These are phyloP conservation scores for Piedraia hortae DNA, from an alignment of 2,329 filamentous ascomycete genomes.

Conservation along the genomic window DNA sequence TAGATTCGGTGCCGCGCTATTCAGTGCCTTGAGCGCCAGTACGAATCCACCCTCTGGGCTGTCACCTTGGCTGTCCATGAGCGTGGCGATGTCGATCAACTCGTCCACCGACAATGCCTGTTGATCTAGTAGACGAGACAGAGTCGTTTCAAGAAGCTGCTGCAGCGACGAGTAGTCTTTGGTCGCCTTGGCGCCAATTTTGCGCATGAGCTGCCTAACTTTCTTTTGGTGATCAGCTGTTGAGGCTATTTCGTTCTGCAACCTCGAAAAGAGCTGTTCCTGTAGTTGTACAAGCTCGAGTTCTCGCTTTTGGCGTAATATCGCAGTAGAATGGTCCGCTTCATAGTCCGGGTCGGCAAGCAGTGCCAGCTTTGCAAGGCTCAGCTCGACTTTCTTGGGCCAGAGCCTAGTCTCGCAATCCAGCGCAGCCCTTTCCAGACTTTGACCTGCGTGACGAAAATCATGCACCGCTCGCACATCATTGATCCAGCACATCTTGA, in stretches of 20 bases:
- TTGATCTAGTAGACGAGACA: conserved; percentile 43
- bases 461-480: conserved; percentile 55
- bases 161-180: conserved; percentile 35
- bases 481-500: conserved; percentile 82
- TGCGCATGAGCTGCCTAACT: conserved; percentile 45
- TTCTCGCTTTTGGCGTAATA: conserved; percentile 12
- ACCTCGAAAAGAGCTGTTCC: conserved; percentile 42
- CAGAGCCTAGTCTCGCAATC: conserved; percentile 53
- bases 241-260: conserved; percentile 37
- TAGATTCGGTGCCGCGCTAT: conserved; percentile 23
- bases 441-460: conserved; percentile 42
- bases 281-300: conserved; percentile 53
- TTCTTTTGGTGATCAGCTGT: conserved; percentile 62
- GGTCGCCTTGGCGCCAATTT: conserved; percentile 24
- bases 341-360: conserved; percentile 30
- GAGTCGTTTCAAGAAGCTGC: conserved; percentile 40
- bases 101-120: conserved; percentile 32
- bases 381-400: conserved; percentile 83
- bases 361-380: conserved; percentile 50
- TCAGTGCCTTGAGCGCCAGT: conserved; percentile 35
- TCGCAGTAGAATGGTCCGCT: neutral
- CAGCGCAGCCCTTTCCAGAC: conserved; percentile 41
- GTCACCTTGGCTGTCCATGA: conserved; percentile 35
- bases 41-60: conserved; percentile 27
- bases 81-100: conserved; percentile 50